These are phyloP conservation scores for Endotrypanum monterogeii DNA, from an alignment of 208 protist species.

Conservation along the genomic window DNA sequence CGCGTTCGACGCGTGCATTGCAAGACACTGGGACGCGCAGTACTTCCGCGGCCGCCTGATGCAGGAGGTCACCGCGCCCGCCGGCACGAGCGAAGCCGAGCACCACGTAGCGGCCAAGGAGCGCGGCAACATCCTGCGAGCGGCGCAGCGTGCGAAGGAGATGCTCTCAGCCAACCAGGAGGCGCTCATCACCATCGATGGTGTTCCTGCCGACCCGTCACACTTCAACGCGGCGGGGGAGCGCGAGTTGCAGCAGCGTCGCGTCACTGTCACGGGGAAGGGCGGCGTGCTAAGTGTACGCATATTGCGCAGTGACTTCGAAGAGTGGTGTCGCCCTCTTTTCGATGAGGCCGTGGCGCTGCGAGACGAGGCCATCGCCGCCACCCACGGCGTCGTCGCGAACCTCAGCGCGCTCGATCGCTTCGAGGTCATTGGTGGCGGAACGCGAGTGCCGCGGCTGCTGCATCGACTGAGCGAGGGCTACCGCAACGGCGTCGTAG, in stretches of 20 bases:
- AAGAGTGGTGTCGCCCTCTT: constrained; percentile 61
- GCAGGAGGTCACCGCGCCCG: background rate
- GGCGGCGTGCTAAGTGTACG: constrained; percentile 37
- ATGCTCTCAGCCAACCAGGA: constrained; percentile 89
- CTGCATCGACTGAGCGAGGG: constrained; percentile 53
- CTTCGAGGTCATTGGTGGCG: constrained; percentile 85
- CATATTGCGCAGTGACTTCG: constrained; percentile 68
- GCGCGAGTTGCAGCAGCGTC: constrained; percentile 15
- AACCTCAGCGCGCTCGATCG: constrained; percentile 26
- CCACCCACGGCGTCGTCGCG: constrained; percentile 32
- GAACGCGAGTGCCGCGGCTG: constrained; percentile 78
- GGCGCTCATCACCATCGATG: constrained; percentile 78
- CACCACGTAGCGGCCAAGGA: constrained; percentile 29
- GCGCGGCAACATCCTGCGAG: constrained; percentile 76
- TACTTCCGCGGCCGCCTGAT: constrained; percentile 48
- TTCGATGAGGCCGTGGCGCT: constrained; percentile 40
- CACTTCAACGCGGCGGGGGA: constrained; percentile 19
- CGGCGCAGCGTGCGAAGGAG: constrained; percentile 83
- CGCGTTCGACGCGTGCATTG: constrained; percentile 90
- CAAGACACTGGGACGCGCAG: constrained; percentile 64
- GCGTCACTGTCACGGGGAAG: constrained; percentile 15
- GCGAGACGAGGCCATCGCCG: constrained; percentile 35
- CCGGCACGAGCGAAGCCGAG: constrained; percentile 18
- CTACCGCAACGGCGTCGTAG: constrained; percentile 41
- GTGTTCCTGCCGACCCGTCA: constrained; percentile 38